Percentiles rank a stretch among this genome's conserved stretches.
phyloP scores from a whole-genome alignment of 2,329 filamentous ascomycete species.

The Piedraia hortae region DNA sequence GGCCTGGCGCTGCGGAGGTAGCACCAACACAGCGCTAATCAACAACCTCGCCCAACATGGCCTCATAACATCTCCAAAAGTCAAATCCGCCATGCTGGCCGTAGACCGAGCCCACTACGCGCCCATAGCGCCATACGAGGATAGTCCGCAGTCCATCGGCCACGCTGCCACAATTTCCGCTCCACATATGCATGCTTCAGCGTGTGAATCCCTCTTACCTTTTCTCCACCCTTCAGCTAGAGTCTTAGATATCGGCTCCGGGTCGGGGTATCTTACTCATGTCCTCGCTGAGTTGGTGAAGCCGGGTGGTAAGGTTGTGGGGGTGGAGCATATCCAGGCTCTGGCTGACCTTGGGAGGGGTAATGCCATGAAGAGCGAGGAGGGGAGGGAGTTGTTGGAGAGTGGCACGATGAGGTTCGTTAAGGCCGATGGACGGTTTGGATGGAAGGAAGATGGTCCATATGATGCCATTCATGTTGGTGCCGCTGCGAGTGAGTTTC shows the following conservation, averaged over 20 bases:
- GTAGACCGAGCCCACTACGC: slow-evolving; percentile 73
- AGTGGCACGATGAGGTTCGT: slow-evolving; percentile 41
- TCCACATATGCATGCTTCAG: slow-evolving; percentile 44
- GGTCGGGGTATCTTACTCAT: slow-evolving; percentile 52
- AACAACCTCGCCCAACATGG: slow-evolving; percentile 45
- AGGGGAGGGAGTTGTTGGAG: slow-evolving; percentile 29
- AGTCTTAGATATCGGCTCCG: slow-evolving; percentile 23
- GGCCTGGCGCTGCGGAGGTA: slow-evolving; percentile 72
- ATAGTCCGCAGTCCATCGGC: slow-evolving; percentile 42
- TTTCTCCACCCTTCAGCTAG: slow-evolving; percentile 24
- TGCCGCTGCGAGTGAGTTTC: slow-evolving; percentile 50
- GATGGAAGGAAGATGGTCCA: slow-evolving; percentile 20
- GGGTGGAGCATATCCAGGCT: slow-evolving; percentile 22
- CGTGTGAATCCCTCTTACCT: slow-evolving; percentile 33
- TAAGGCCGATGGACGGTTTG: slow-evolving; percentile 33
- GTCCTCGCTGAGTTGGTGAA: slow-evolving; percentile 54
- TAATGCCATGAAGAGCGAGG: slow-evolving; percentile 19
- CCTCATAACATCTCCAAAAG: slow-evolving; percentile 42
- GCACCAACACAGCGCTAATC: slow-evolving; percentile 45
- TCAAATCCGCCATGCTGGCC: slow-evolving; percentile 54
- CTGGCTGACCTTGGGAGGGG: slow-evolving; percentile 15
- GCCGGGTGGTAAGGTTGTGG: slow-evolving; percentile 18
- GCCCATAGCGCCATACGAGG: slow-evolving; percentile 41
- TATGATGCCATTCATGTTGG: slow-evolving; percentile 96
- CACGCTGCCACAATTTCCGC: slow-evolving; percentile 41